Evolutionary conservation across 768 basidiomycete genomes (phyloP).

Genomic region (Polyporus arcularius): DNA sequence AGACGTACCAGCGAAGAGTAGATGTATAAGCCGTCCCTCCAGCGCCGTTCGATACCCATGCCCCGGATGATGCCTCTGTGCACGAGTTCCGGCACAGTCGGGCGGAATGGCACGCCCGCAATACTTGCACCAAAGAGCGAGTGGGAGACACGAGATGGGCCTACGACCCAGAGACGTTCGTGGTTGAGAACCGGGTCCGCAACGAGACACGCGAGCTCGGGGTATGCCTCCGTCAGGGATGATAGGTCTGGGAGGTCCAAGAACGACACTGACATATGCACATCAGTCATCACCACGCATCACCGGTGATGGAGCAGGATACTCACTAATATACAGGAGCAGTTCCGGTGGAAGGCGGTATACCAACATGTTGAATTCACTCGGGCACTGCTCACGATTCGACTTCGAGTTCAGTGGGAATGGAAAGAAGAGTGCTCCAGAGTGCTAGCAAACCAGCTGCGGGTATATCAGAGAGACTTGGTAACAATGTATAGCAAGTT

Average conservation of each 20-base stretch:
- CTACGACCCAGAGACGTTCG: constrained; percentile 58
- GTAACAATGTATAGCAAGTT: not conserved
- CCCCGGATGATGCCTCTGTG: constrained; percentile 73
- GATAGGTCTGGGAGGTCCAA: constrained; percentile 75
- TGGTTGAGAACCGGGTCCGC: constrained; percentile 66
- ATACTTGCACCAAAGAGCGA: constrained; percentile 61
- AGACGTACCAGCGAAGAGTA: constrained; percentile 57
- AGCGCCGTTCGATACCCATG: constrained; percentile 62
- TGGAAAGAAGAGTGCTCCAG: not conserved
- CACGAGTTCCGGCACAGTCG: constrained; percentile 66
- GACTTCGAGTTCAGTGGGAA: not conserved
- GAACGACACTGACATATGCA: constrained; percentile 55
- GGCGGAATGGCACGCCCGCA: constrained; percentile 57
- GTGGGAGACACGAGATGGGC: constrained; percentile 69
- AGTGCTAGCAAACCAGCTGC: not conserved
- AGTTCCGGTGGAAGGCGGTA: constrained; percentile 54
- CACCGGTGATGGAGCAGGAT: not conserved
- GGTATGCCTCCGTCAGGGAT: constrained; percentile 48
- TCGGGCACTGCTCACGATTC: not conserved
- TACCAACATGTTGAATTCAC: constrained; percentile 11
- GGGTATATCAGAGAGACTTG: not conserved
- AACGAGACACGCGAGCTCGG: constrained; percentile 49
- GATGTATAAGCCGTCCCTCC: constrained; percentile 67
- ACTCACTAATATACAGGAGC: constrained; percentile 58
- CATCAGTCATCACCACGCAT: not conserved